phyloP scores from a whole-genome alignment of 139 green algal species.

The Closterium sp. region DNA sequence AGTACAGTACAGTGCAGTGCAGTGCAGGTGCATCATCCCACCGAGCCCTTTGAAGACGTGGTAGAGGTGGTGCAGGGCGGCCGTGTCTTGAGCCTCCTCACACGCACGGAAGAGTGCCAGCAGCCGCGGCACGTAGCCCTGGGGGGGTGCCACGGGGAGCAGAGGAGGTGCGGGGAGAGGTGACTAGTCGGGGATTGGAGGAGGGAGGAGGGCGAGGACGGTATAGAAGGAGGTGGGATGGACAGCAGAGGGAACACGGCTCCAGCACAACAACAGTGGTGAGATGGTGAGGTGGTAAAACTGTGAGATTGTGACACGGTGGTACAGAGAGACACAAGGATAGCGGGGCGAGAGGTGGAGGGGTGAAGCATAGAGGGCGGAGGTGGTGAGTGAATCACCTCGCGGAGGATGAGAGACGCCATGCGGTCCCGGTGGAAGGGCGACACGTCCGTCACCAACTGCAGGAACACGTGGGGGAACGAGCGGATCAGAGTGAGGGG shows the following conservation, averaged over 20 bases:
- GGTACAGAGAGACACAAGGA: no score
- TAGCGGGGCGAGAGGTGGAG: no score
- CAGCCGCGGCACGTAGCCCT: constrained; percentile 57
- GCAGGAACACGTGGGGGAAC: constrained; percentile 24
- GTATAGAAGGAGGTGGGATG: neutral
- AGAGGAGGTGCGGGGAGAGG: neutral
- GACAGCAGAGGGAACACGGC: no score
- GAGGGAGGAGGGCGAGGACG: neutral
- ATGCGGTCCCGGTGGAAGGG: constrained; percentile 75
- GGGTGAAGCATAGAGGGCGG: neutral
- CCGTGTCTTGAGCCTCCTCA: constrained; percentile 90
- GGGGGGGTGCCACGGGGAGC: neutral
- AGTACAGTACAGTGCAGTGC: neutral
- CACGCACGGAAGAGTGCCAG: constrained; percentile 84
- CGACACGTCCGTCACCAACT: constrained; percentile 59
- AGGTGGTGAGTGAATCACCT: constrained; percentile 7
- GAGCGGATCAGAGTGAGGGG: neutral
- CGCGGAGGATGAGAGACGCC: constrained; percentile 63
- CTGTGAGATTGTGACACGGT: no score
- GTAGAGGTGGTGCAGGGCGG: constrained; percentile 71
- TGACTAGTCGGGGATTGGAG: neutral
- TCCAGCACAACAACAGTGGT: no score
- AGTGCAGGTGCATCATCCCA: neutral
- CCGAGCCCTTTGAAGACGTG: constrained; percentile 55
- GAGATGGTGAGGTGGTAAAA: no score